Base-by-base conservation (phyloP, 768 basidiomycete genomes). In the Pseudohyphozyma bogoriensis region DNA sequence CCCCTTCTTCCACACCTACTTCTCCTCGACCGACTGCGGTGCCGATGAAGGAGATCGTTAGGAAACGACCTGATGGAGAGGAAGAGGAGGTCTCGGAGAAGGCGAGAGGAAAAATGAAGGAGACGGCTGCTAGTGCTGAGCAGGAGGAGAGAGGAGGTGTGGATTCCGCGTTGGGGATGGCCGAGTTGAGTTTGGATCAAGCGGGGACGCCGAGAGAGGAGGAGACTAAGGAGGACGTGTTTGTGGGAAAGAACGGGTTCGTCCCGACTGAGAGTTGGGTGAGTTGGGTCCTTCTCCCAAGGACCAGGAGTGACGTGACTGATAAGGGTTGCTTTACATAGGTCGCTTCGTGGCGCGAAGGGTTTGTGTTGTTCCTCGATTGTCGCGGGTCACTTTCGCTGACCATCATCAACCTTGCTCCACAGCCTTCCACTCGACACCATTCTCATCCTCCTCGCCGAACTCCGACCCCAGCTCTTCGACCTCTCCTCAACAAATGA, bases 311-410 rank as follows among this genome's bases (percentile, higher is more conserved):
- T 5, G 36, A 52, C 45, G 35, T 5, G 18, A 10, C 29, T 32
- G 32, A 44, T 40, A 26, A 0, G 37, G 24, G 32, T 47, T 36
- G n/a, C 15, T 51, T 6, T 29, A n/a, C 28, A 50, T 59, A 87
- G 86, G 85, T 90, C 6, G 81, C 86, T 26, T 91, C 91, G 3
- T 97, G 93, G 93, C 88, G 93, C 68, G 89, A 92, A 79, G 92
- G 65, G 65, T 66, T 31, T 15, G 64, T 55, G 28, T 32, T 36
- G 9, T 11, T 36, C 50, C 32, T 22, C 32, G 18, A 8, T 13
- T 11, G 32, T 4, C 22, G 33, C 33, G 16, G 32, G 22, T 35
- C 33, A 29, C 31, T n/a, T n/a, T 4, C 13, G 42, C 42, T 51
- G 7, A 51, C 33, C n/a, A n/a, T 15, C 20, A 4, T 36, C 50